These are phyloP conservation scores for Globisporangium camurandrum DNA, from an alignment of 352 stramenopile species.

Conservation along the genomic window DNA sequence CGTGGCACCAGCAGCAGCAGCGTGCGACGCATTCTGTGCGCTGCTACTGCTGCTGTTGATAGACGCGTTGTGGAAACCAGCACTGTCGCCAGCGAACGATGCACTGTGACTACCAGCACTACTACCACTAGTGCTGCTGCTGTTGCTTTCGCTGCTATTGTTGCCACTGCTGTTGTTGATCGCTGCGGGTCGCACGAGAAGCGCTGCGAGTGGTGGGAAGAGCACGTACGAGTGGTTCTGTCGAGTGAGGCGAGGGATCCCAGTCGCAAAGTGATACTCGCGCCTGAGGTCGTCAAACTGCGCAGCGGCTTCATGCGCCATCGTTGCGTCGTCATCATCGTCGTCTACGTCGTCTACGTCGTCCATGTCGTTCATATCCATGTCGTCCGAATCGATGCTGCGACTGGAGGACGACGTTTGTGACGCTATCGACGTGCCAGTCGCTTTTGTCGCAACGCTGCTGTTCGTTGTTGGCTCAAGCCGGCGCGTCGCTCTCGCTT, in stretches of 20 bases:
- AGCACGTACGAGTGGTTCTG: conserved; percentile 17
- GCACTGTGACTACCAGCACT: neutral
- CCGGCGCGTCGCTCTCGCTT: neutral
- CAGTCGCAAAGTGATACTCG: conserved; percentile 51
- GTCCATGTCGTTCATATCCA: neutral
- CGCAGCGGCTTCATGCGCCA: conserved; percentile 15
- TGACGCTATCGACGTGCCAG: too few species aligned
- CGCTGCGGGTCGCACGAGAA: conserved; percentile 7
- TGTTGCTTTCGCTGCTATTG: neutral
- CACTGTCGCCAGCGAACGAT: neutral
- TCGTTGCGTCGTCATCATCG: neutral
- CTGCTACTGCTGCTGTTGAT: neutral
- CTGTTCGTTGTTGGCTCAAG: neutral
- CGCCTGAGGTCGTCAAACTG: conserved; percentile 23
- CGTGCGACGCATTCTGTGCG: neutral
- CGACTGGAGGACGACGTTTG: conserved; percentile 1
- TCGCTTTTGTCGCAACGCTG: neutral
- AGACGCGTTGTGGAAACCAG: too few species aligned
- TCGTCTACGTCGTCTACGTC: conserved; percentile 4
- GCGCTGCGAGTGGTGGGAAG: conserved; percentile 27
- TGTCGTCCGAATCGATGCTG: neutral
- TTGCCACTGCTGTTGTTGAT: neutral
- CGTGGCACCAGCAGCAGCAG: neutral
- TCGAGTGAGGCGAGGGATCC: conserved; percentile 32
- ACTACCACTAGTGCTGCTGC: neutral